phyloP scores from a whole-genome alignment of 1,284 basidiomycete species.

The Porogramme epimiltina region DNA sequence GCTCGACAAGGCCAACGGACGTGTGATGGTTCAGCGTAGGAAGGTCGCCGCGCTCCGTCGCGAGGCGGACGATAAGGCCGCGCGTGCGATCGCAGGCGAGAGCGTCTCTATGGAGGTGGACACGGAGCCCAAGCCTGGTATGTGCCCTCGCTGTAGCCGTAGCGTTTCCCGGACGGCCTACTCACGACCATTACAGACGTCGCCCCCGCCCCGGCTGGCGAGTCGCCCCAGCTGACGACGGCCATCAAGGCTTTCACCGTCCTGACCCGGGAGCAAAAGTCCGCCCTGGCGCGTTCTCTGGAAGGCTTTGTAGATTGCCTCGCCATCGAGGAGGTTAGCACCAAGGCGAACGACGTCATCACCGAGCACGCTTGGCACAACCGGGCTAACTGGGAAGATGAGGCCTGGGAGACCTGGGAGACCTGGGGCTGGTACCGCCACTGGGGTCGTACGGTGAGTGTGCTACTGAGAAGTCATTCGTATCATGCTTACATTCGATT shows the following conservation, averaged over 20 bases:
- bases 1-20: conserved; percentile 86
- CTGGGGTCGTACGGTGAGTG: conserved; percentile 74
- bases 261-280: conserved; percentile 73
- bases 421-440: conserved; percentile 88
- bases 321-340: conserved; percentile 45
- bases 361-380: conserved; percentile 67
- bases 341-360: conserved; percentile 50
- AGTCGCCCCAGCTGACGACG: conserved; percentile 65
- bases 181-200: conserved; percentile 37
- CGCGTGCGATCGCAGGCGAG: conserved; percentile 67
- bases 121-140: conserved; percentile 60
- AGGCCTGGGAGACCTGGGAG: conserved; percentile 81
- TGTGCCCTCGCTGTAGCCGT: not conserved
- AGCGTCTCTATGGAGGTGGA: conserved; percentile 68
- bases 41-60: conserved; percentile 76
- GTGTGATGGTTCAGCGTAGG: conserved; percentile 75
- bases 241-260: conserved; percentile 75
- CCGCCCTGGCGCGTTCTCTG: conserved; percentile 64
- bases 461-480: not conserved
- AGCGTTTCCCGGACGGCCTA: not conserved
- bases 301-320: conserved; percentile 73
- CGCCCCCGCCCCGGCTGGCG: conserved; percentile 44
- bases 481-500: not conserved
- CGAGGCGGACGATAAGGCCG: conserved; percentile 84
- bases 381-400: conserved; percentile 65